Evolutionary conservation across 495 filamentous ascomycete genomes (phyloP), one percentile per base, ranked within the genome.

Genomic region (Usnea hakonensis): DNA sequence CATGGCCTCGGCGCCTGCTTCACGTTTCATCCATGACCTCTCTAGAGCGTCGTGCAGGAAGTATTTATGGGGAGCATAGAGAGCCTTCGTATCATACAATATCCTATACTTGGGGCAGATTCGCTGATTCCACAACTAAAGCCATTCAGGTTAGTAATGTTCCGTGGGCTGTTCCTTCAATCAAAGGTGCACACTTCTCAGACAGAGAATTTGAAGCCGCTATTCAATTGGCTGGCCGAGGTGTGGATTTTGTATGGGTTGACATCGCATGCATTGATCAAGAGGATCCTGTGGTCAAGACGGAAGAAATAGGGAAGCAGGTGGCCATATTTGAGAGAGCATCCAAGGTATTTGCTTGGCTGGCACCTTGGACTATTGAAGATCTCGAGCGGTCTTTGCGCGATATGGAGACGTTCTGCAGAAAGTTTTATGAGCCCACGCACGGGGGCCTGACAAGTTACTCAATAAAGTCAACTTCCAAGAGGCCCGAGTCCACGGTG

Each of bases 191-290:
- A 14, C 38, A 41, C 17, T 41, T 41, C 17, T 3, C 38, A 3
- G 17, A 8, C 38, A 17, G 36, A 2, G 32, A 57, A 8, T 57
- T 57, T 36, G 23, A 23, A 23, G n/a, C 23, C n/a, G 54, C 54
- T 13, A 57, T 57, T 32, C 16, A 37, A 19, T 23, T 21, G 37
- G 54, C 54, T 21, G 54, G 54, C 21, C 16, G 11, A 9, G 54
- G 54, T 57, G 54, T 57, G n/a, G 23, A 30, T 36, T 57, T 32
- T 37, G n/a, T 57, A 30, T 57, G 54, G 54, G 5, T 57, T 9
- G 54, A 57, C 54, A 37, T 57, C 16, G 54, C 54, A 23, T 57
- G 54, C n/a, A 57, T 57, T 8, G 54, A 57, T 57, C 54, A 57
- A 36, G 26, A 57, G 16, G 32, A 57, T 37, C 21, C 32, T 13